phyloP scores from a whole-genome alignment of 83 land plant species.

The Picea abies region DNA sequence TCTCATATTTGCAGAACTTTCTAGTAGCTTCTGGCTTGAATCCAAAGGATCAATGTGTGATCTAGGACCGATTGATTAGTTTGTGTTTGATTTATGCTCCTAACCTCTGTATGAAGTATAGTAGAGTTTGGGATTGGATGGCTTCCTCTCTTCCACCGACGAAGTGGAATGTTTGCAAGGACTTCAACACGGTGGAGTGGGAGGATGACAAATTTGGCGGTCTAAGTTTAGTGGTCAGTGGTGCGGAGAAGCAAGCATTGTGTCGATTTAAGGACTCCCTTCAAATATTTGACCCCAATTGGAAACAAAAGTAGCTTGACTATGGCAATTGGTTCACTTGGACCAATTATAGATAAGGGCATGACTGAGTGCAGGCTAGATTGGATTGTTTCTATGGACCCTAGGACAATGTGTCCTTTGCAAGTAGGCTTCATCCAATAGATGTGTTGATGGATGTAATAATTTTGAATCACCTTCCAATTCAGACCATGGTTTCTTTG shows the following conservation, averaged over 20 bases:
- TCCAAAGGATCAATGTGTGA: not conserved
- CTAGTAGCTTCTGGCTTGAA: not conserved
- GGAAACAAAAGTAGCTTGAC: not conserved
- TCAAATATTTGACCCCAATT: not conserved
- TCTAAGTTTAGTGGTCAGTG: not conserved
- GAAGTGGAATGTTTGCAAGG: not conserved
- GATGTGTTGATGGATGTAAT: no score
- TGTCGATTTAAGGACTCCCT: not conserved
- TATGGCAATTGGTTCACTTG: not conserved
- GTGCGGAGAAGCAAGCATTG: not conserved
- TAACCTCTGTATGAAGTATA: not conserved
- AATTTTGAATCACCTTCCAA: no score
- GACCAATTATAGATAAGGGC: not conserved
- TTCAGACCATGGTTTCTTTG: no score
- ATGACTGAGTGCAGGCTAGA: not conserved
- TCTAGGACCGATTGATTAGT: not conserved
- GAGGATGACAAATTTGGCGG: not conserved
- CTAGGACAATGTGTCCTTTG: not conserved
- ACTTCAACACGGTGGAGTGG: not conserved
- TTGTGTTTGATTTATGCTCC: not conserved
- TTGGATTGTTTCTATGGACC: not conserved
- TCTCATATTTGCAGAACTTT: not conserved
- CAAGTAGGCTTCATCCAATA: no score
- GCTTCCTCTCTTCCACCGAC: not conserved
- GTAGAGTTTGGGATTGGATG: not conserved